Evolutionary conservation across 164 flowering plant species (phyloP), one percentile per base, ranked within the genome.

Genomic region (Liriodendron chinense): DNA sequence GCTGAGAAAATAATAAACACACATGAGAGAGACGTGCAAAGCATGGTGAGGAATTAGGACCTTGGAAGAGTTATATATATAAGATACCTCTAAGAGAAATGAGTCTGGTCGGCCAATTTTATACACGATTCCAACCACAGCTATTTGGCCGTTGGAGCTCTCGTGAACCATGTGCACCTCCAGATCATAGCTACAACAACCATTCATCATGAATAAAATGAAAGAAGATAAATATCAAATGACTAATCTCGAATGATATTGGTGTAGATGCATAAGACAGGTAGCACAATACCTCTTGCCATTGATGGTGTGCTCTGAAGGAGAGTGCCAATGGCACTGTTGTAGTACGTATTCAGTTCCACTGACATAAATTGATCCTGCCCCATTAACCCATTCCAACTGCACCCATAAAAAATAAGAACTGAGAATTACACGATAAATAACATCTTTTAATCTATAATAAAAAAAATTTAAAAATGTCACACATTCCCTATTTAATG

Each of bases 271-370:
- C n/a, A 61, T 61, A 61, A 61, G 2, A 7, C 1, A 65, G 68
- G 25, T 10, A 65, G 13, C 7, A 65, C 7, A 21, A 86, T 12
- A 85, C 85, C 84, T 82, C n/a, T 22, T 64, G 34, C 89, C 92
- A 73, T 84, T 75, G 75, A 87, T 74, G 47, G 89, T 77, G 74
- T 89, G 92, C 62, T 89, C 90, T 28, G 90, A 87, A 23, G 89
- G 90, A 1, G 89, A 83, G 73, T 89, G 92, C 90, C 90, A 87
- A n/a, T 89, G 92, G 64, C 75, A 72, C 28, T 89, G 90, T 47
- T 71, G 25, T 47, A 86, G 87, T 43, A 26, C 53, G 69, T 83
- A 87, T 9, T 75, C 43, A 4, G 81, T 85, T 69, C 82, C 88
- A 61, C 85, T 84, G 12, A 85, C 74, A 23, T 74, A 26, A 6